Evolutionary conservation across 306 rosid genomes (phyloP).

Genomic region (Morella rubra): DNA sequence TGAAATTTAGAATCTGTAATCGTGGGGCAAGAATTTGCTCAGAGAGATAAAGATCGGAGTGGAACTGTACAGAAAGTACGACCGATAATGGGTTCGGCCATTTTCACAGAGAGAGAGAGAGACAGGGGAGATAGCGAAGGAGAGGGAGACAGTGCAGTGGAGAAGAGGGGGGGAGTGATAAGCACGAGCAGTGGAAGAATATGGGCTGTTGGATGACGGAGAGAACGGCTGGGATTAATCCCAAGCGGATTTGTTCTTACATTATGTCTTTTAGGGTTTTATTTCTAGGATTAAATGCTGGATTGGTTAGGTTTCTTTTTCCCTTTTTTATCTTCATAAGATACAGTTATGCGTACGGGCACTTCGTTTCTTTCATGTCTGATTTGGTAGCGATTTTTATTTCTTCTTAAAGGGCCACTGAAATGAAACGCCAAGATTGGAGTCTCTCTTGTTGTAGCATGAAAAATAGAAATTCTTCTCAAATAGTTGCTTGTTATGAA

Average conservation of each 20-base stretch:
- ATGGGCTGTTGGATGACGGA: slow-evolving; percentile 38
- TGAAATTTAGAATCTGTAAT: slow-evolving; percentile 11
- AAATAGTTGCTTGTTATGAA: too few species aligned
- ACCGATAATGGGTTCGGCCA: slow-evolving; percentile 38
- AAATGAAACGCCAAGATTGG: neutral
- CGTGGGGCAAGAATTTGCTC: slow-evolving; percentile 20
- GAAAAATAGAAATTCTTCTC: neutral
- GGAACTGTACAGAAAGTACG: slow-evolving; percentile 24
- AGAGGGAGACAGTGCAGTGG: slow-evolving; percentile 40
- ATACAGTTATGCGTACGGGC: neutral
- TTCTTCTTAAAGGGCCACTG: neutral
- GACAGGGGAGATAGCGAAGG: neutral
- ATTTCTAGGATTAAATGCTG: slow-evolving; percentile 30
- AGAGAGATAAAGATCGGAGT: slow-evolving; percentile 37
- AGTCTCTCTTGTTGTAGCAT: neutral
- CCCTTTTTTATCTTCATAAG: neutral
- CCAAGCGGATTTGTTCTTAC: slow-evolving; percentile 37
- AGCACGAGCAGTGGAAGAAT: slow-evolving; percentile 43
- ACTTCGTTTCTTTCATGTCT: neutral
- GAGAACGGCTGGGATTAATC: slow-evolving; percentile 39
- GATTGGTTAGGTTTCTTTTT: neutral
- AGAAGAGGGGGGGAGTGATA: slow-evolving; percentile 53
- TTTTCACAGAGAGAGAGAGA: slow-evolving; percentile 49
- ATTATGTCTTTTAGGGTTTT: slow-evolving; percentile 63
- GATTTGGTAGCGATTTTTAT: neutral